These are phyloP conservation scores for Cutaneotrichosporon cyanovorans DNA, from an alignment of 1,284 basidiomycete species.

Conservation along the genomic window DNA sequence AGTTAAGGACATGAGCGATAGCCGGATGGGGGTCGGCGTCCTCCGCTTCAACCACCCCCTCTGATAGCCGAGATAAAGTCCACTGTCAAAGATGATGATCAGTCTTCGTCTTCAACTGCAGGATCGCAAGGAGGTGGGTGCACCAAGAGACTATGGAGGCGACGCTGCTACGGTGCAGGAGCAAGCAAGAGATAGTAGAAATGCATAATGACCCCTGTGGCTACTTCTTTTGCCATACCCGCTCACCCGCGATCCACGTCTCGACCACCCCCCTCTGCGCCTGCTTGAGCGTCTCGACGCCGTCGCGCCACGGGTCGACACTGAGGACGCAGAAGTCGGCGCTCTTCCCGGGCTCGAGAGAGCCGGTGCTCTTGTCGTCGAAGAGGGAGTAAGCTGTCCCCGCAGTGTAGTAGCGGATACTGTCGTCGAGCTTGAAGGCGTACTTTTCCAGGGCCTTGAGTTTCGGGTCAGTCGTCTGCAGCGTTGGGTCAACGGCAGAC, in stretches of 20 bases:
- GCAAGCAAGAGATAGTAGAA: too few species aligned
- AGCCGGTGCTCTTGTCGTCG: slow-evolving; percentile 15
- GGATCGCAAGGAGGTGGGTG: too few species aligned
- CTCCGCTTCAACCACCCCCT: too few species aligned
- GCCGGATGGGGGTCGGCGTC: too few species aligned
- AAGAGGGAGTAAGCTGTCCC: slow-evolving; percentile 18
- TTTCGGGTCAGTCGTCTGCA: background rate
- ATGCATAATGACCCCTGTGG: background rate
- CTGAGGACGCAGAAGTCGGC: slow-evolving; percentile 28
- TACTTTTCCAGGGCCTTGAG: slow-evolving; percentile 6
- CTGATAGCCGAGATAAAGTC: too few species aligned
- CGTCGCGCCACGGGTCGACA: slow-evolving; percentile 27
- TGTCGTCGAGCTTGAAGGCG: slow-evolving; percentile 12
- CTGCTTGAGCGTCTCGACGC: slow-evolving; percentile 18
- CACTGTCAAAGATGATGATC: too few species aligned
- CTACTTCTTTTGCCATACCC: slow-evolving; percentile 8
- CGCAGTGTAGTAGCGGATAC: slow-evolving; percentile 20
- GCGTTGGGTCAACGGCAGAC: slow-evolving; percentile 18
- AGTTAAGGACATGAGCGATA: too few species aligned
- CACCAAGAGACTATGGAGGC: too few species aligned
- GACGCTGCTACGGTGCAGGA: too few species aligned
- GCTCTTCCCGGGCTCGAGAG: slow-evolving; percentile 20
- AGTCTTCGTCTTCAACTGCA: too few species aligned
- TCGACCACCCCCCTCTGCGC: slow-evolving; percentile 23
- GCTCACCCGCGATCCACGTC: slow-evolving; percentile 24